Evolutionary conservation across 305 asterid genomes (phyloP), one percentile per base, ranked within the genome.

Genomic region (Euphrasia arctica): DNA sequence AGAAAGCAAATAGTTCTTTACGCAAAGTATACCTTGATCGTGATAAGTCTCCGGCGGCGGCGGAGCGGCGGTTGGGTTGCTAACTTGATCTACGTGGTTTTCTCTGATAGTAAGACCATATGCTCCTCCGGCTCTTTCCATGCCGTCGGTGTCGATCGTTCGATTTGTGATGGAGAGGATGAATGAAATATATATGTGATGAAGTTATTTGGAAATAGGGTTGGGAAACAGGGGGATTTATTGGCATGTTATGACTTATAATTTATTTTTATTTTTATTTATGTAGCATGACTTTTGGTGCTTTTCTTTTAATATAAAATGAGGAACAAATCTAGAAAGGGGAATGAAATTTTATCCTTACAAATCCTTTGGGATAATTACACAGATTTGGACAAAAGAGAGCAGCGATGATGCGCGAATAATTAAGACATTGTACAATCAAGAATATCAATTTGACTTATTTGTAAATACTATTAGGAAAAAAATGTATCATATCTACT

Each of bases 1-100:
- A 77, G 60, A 18, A 18, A 18, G 22, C 22, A 18, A 18, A 18
- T 18, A 47, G 42, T 77, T 52, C 84, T 79, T 79, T 79, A 84
- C 84, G 87, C 78, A 84, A 84, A 81, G 83, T 12, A 9, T 63
- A 78, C 83, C 80, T 78, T 74, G 79, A 58, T 71, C 76, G 62
- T 72, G 80, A 15, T 9, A 52, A 45, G 3, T 45, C 70, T 64
- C 74, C 70, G 72, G 71, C 60, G 74, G 65, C 14, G 70, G 67
- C 58, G 12, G 7, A 48, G 63, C 51, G 69, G 68, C 39, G 0
- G 70, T 39, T 8, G 11, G 11, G 43, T 39, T 8, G 42, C 8
- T 14, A 25, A 32, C 62, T 18, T 58, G 22, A 18, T 18, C 8
- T n/a, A 18, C 52, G n/a, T 47, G 18, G 60, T 8, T 70, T 14